Evolutionary conservation across 768 basidiomycete species (phyloP).

Genomic region (Boletellus emodensis): DNA sequence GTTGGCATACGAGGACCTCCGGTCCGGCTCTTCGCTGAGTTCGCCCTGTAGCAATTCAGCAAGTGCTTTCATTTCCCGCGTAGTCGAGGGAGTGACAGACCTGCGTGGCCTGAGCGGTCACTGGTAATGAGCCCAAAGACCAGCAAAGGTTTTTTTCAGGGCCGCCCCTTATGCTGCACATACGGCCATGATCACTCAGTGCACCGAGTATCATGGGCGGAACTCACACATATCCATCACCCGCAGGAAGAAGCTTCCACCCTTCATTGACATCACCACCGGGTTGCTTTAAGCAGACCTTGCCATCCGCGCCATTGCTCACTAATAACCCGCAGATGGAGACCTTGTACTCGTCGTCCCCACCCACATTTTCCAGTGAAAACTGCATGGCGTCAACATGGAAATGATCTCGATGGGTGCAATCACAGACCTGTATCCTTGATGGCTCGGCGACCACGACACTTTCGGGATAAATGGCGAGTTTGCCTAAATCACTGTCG

Average conservation of each 20-base stretch:
- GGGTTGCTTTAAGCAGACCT: neutral
- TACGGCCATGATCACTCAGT: neutral
- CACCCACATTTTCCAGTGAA: neutral
- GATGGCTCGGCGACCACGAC: neutral
- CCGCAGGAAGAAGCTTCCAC: neutral
- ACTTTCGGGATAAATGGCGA: neutral
- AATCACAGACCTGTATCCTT: neutral
- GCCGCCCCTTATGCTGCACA: neutral
- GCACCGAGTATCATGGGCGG: too few species aligned
- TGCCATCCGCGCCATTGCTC: neutral
- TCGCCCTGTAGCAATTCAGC: too few species aligned
- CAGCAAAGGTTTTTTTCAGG: neutral
- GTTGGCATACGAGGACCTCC: too few species aligned
- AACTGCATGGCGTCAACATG: neutral
- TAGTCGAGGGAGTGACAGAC: too few species aligned
- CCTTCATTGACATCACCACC: accelerated
- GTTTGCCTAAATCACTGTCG: neutral
- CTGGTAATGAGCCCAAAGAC: too few species aligned
- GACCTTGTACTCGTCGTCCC: neutral
- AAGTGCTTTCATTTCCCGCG: too few species aligned
- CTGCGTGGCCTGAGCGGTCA: too few species aligned
- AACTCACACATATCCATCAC: neutral
- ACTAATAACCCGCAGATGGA: neutral
- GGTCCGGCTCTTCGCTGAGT: too few species aligned
- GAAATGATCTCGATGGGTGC: neutral